These are phyloP conservation scores for Chlorella sp. DNA, from an alignment of 139 green algal genomes.

Conservation along the genomic window DNA sequence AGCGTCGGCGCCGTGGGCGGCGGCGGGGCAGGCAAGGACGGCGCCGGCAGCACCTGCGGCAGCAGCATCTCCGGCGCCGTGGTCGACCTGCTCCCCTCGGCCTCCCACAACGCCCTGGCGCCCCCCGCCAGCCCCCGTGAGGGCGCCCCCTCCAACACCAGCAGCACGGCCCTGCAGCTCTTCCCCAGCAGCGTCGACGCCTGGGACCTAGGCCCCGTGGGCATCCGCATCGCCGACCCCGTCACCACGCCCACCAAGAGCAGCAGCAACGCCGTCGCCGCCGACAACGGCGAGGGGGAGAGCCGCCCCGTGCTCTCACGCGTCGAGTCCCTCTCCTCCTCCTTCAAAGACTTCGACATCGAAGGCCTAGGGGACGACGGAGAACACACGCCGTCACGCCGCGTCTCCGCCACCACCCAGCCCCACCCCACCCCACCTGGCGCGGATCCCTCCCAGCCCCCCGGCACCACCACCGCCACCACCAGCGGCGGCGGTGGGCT, in stretches of 20 bases:
- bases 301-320: slow-evolving; percentile 32
- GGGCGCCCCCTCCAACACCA: background rate
- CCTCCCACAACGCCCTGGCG: background rate
- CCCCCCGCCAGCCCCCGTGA: background rate
- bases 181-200: slow-evolving; percentile 15
- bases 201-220: slow-evolving; percentile 43
- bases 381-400: background rate
- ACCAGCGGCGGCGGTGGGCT: too few species aligned
- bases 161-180: background rate
- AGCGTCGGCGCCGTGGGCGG: background rate
- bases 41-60: background rate
- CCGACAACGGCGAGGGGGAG: too few species aligned
- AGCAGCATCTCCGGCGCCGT: background rate
- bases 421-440: too few species aligned
- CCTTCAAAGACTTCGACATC: slow-evolving; percentile 48
- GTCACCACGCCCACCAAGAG: slow-evolving; percentile 43
- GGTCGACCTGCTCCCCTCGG: background rate
- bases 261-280: background rate
- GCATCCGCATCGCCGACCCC: slow-evolving; percentile 45
- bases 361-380: slow-evolving; percentile 12
- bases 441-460: too few species aligned
- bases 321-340: slow-evolving; percentile 48
- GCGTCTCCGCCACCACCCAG: too few species aligned
- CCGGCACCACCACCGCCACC: too few species aligned
- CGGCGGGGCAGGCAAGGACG: background rate